These are phyloP conservation scores for Curvularia sp. DNA, from an alignment of 2,329 filamentous ascomycete genomes.

Conservation along the genomic window DNA sequence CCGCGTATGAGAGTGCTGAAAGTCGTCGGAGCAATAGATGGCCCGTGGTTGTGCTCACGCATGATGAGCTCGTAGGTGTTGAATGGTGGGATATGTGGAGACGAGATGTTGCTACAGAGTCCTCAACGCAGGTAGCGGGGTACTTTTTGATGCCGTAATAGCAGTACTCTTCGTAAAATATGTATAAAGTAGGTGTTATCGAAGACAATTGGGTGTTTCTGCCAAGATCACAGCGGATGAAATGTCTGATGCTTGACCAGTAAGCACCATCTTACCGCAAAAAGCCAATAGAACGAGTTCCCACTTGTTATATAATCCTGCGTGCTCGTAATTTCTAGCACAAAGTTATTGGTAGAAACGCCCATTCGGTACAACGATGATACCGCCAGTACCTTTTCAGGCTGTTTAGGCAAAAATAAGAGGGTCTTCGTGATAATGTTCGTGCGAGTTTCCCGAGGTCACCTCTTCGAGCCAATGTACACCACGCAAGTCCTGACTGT, in stretches of 20 bases:
- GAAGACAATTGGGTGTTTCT: neutral
- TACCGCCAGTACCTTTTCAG: slow-evolving; percentile 1
- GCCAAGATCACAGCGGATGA: neutral
- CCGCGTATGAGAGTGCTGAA: slow-evolving; percentile 24
- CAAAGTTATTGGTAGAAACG: neutral
- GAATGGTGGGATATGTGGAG: slow-evolving; percentile 1
- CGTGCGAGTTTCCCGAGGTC: neutral
- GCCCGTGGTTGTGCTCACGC: slow-evolving; percentile 19
- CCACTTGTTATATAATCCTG: neutral
- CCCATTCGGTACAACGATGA: neutral
- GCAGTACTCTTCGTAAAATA: neutral
- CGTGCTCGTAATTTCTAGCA: neutral
- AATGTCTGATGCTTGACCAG: neutral
- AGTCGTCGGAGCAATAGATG: slow-evolving; percentile 15
- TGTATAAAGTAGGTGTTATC: neutral
- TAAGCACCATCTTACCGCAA: neutral
- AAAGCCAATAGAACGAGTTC: neutral
- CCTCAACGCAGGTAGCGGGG: neutral
- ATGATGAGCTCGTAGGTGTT: slow-evolving; percentile 19
- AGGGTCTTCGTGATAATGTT: slow-evolving; percentile 4
- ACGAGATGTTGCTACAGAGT: neutral
- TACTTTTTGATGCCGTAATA: neutral
- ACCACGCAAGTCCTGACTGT: neutral
- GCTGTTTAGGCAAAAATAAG: slow-evolving; percentile 15
- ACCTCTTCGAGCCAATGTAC: neutral